Evolutionary conservation across 106 monocot genomes (phyloP).

Genomic region (Apostasia shenzhenica): DNA sequence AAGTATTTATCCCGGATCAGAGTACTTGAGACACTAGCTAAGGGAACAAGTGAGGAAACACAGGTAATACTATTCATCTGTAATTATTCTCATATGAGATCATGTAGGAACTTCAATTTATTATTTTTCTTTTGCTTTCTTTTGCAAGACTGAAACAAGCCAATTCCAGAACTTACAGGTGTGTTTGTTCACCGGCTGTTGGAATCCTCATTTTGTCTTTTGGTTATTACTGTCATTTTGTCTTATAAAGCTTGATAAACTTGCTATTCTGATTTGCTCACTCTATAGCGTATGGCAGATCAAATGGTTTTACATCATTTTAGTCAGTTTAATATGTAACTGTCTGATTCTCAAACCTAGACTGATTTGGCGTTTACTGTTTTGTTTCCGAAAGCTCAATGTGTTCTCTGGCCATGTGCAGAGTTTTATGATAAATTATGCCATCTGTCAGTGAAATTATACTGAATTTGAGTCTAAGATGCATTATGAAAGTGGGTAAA

Average conservation of each 20-base stretch:
- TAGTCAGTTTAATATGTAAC: neutral
- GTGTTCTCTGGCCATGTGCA: too few relatives aligned
- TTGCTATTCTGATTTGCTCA: neutral
- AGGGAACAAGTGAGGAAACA: slow-evolving; percentile 40
- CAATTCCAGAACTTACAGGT: slow-evolving; percentile 40
- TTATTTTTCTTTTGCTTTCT: slow-evolving; percentile 11
- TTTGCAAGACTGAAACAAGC: slow-evolving; percentile 29
- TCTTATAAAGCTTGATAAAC: neutral
- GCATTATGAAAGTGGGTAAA: too few relatives aligned
- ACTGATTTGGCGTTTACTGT: too few relatives aligned
- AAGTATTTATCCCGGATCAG: slow-evolving; percentile 74
- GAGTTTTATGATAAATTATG: too few relatives aligned
- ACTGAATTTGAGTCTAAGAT: too few relatives aligned
- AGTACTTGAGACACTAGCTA: slow-evolving; percentile 69
- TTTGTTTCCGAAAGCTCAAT: too few relatives aligned
- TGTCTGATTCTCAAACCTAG: too few relatives aligned
- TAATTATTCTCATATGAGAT: neutral
- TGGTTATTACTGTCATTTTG: neutral
- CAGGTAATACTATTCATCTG: slow-evolving; percentile 13
- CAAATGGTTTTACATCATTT: neutral
- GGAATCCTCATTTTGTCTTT: neutral
- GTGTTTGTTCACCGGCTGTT: neutral
- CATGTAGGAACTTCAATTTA: neutral
- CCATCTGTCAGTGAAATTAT: too few relatives aligned
- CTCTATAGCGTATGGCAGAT: neutral